Evolutionary conservation across 2,329 filamentous ascomycete species (phyloP).

Genomic region (Didymella sp.): DNA sequence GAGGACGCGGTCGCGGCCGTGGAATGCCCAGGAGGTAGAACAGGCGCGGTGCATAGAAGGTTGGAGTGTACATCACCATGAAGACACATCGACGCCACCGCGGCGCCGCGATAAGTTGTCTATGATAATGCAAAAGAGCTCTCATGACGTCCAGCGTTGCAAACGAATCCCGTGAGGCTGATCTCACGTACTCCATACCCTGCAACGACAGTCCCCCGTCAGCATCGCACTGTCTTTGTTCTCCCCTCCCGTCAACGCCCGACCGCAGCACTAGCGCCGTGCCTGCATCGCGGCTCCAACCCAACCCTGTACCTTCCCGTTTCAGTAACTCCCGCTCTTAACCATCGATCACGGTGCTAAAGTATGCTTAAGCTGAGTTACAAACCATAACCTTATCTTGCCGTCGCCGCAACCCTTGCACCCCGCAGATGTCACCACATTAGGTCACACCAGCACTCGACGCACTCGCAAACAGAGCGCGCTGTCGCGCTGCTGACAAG

Average conservation of each 20-base stretch:
- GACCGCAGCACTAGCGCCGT: not conserved
- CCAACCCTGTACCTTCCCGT: slow-evolving; percentile 10
- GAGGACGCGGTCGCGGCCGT: slow-evolving; percentile 61
- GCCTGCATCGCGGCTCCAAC: not conserved
- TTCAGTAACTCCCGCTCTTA: not conserved
- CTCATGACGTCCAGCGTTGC: too few relatives aligned
- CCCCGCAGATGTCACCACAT: not conserved
- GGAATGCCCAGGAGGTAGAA: slow-evolving; percentile 83
- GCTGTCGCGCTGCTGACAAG: not conserved
- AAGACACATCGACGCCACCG: slow-evolving; percentile 26
- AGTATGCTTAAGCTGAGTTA: slow-evolving; percentile 21
- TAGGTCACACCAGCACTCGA: too few relatives aligned
- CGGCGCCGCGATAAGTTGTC: slow-evolving; percentile 35
- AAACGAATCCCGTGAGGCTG: too few relatives aligned
- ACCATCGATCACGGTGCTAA: slow-evolving; percentile 15
- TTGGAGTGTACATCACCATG: slow-evolving; percentile 33
- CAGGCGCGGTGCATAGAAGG: not conserved
- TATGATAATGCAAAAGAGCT: slow-evolving; percentile 40
- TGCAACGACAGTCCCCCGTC: too few relatives aligned
- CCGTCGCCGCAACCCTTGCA: not conserved
- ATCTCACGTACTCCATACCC: too few relatives aligned
- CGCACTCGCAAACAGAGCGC: too few relatives aligned
- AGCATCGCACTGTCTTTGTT: too few relatives aligned
- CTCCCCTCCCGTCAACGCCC: not conserved
- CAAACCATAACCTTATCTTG: slow-evolving; percentile 20